Evolutionary conservation across 2,329 filamentous ascomycete genomes (phyloP).

Genomic region (Colletotrichum cuscutae): DNA sequence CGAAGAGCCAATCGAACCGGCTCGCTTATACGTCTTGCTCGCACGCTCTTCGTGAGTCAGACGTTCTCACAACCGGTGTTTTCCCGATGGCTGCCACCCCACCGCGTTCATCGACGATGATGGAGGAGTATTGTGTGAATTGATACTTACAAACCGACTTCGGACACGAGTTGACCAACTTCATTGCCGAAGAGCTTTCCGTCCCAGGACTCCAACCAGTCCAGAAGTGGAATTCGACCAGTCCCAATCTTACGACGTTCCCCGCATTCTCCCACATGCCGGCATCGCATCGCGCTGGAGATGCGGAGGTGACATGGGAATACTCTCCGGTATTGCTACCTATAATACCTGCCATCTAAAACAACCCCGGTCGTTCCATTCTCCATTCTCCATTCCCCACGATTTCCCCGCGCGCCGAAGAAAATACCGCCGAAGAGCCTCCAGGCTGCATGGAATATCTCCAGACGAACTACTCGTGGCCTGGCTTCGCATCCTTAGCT

Average conservation of each 20-base stretch:
- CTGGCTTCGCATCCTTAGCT: not conserved
- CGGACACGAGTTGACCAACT: not conserved
- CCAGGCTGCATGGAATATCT: not conserved
- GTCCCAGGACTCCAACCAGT: not conserved
- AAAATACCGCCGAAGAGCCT: conserved; percentile 21
- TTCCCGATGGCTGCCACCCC: not conserved
- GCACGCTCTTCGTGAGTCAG: not conserved
- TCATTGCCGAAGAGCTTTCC: conserved; percentile 17
- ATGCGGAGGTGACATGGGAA: not conserved
- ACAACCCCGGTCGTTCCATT: not conserved
- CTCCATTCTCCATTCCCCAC: not conserved
- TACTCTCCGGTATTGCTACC: not conserved
- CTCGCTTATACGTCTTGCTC: not conserved
- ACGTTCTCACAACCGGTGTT: not conserved
- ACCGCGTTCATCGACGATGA: not conserved
- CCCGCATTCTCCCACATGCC: conserved; percentile 21
- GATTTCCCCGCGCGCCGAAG: conserved; percentile 18
- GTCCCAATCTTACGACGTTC: conserved; percentile 3
- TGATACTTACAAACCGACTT: not conserved
- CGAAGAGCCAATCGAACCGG: not conserved
- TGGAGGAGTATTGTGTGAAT: not conserved
- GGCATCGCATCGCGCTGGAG: not conserved
- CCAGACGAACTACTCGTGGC: not conserved
- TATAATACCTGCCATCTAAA: not conserved
- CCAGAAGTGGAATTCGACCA: not conserved